Evolutionary conservation across 345 rosid species (phyloP).

Genomic region (Sonneratia caseolaris): DNA sequence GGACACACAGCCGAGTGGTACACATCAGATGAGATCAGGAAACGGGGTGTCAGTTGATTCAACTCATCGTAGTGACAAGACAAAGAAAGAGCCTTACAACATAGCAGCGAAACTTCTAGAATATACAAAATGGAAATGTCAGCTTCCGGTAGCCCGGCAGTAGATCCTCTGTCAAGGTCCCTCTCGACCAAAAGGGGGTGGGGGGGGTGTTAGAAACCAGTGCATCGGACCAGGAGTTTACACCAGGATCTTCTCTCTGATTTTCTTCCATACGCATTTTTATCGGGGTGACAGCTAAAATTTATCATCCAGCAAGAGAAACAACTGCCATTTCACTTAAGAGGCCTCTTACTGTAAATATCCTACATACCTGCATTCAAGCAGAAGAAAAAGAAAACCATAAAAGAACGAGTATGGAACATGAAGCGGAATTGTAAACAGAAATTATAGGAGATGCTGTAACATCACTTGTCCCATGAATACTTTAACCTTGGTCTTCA

Average conservation of each 20-base stretch:
- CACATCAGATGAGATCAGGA: background rate
- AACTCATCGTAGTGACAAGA: background rate
- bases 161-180: background rate
- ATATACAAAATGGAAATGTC: conserved; percentile 4
- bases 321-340: background rate
- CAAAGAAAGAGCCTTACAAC: conserved; percentile 1
- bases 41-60: background rate
- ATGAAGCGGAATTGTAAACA: background rate
- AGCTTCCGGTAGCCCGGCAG: background rate
- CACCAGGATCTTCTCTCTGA: background rate
- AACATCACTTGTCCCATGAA: background rate
- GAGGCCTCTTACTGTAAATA: background rate
- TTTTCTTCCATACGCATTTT: background rate
- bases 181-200: background rate
- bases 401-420: background rate
- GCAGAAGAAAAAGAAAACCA: background rate
- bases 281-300: background rate
- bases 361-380: background rate
- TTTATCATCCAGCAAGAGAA: background rate
- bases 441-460: background rate
- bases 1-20: background rate
- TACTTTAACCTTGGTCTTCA: no score
- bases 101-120: background rate
- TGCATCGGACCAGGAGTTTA: background rate
- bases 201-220: no score